phyloP scores from a whole-genome alignment of 805 yeast species.

The Metschnikowia kofuensis region DNA sequence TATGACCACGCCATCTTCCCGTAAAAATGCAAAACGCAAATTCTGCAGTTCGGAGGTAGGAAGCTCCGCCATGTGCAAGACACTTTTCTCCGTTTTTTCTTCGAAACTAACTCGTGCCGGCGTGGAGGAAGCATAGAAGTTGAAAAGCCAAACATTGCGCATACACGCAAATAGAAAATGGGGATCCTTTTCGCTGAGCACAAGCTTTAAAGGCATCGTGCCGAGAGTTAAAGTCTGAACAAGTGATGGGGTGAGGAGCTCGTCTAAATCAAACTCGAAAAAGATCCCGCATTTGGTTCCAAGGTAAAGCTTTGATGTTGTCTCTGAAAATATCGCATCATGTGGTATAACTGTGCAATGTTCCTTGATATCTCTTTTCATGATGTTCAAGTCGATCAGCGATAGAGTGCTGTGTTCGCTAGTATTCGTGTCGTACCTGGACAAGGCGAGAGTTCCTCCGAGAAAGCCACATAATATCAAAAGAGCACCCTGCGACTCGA shows the following conservation, averaged over 20 bases:
- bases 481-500: neutral
- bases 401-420: neutral
- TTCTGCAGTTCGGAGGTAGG: slow-evolving; percentile 10
- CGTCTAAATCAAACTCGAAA: slow-evolving; percentile 16
- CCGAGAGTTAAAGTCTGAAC: slow-evolving; percentile 24
- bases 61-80: slow-evolving; percentile 18
- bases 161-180: slow-evolving; percentile 25
- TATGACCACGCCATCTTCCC: slow-evolving; percentile 38
- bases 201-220: slow-evolving; percentile 25
- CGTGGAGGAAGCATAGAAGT: slow-evolving; percentile 22
- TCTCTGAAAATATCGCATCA: slow-evolving; percentile 2
- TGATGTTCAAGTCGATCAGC: neutral
- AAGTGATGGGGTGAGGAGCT: slow-evolving; percentile 6
- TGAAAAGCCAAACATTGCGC: slow-evolving; percentile 33
- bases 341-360: slow-evolving; percentile 5
- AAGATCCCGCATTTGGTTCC: slow-evolving; percentile 36
- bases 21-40: slow-evolving; percentile 19
- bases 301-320: slow-evolving; percentile 15
- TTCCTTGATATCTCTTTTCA: neutral
- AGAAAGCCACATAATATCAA: slow-evolving; percentile 5
- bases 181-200: slow-evolving; percentile 14
- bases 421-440: neutral
- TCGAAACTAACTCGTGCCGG: slow-evolving; percentile 36
- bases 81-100: slow-evolving; percentile 31
- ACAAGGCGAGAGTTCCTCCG: neutral